Percentiles rank a stretch among this genome's conserved stretches.
phyloP scores from a whole-genome alignment of 2,329 filamentous ascomycete genomes.

The Cordyceps farinosa region DNA sequence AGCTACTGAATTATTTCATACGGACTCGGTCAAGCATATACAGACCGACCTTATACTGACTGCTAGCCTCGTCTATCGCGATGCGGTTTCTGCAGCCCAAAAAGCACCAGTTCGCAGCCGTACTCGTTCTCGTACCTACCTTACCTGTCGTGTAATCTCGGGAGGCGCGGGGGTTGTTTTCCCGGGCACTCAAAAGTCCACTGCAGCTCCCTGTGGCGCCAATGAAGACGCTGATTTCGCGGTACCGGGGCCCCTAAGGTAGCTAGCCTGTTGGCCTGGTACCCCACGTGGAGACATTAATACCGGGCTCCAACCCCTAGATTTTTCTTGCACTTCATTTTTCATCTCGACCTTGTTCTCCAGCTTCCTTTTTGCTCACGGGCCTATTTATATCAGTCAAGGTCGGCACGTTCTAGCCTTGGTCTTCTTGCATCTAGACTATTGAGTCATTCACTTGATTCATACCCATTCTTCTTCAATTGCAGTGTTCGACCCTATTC shows the following conservation, averaged over 20 bases:
- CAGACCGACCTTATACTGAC: neutral
- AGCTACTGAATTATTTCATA: neutral
- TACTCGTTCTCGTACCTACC: conserved; percentile 13
- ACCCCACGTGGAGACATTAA: conserved; percentile 5
- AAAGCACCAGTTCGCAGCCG: neutral
- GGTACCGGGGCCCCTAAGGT: too few relatives aligned
- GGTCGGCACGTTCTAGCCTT: neutral
- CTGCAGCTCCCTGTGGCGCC: neutral
- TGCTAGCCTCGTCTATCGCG: neutral
- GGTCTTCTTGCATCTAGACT: neutral
- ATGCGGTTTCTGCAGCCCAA: neutral
- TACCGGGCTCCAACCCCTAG: neutral
- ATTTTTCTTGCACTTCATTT: neutral
- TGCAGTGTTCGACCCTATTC: neutral
- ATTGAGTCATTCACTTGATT: conserved; percentile 4
- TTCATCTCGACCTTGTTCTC: neutral
- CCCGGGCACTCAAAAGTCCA: too few relatives aligned
- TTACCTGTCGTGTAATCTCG: too few relatives aligned
- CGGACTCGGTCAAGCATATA: neutral
- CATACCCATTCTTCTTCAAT: neutral
- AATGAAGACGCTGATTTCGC: neutral
- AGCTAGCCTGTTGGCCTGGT: neutral
- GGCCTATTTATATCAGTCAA: neutral
- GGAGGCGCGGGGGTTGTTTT: too few relatives aligned
- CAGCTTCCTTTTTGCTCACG: neutral